Evolutionary conservation across 805 yeast genomes (phyloP), one percentile per base, ranked within the genome.

Genomic region (Saccharomyces eubayanus): DNA sequence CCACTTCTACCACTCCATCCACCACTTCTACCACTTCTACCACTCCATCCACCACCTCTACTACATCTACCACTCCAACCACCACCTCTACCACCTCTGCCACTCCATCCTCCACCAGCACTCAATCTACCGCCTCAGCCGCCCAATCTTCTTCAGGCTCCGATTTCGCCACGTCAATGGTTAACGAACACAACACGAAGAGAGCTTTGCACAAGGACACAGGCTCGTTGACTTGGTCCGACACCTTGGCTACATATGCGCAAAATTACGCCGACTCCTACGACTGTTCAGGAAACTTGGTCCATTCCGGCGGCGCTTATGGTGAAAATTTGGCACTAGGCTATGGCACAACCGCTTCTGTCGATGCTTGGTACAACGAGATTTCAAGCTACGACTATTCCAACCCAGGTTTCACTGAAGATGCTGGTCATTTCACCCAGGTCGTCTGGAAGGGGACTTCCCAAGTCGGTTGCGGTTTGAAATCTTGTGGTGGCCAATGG

Each of bases 361-460:
- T 84, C 41, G 84, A 82, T 55, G 82, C 85, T 40, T 86, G 92
- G 92, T 85, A 86, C 70, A 68, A 73, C 55, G 92, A 86, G 72
- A 84, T 83, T 60, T 52, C 60, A 6, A 55, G 65, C 50, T 86
- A 84, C 70, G 71, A 79, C 68, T 85, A 69, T 72, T 24, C 48
- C 27, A 56, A 58, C 49, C 61, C 61, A 47, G 54, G 49, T 11
- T 56, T 36, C 49, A 45, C 53, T 30, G 49, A 46, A 12, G 80
- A 84, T 20, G 63, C 71, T 14, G 87, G 88, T 51, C 94, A 86
- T 66, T 86, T 86, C 73, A 84, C 92, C 12, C 91, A 86, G 70
- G 62, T 85, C 40, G 78, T 86, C 21, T 86, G 94, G 94, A 78
- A 78, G 57, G 62, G 75, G 10, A 72, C 85, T 47, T 70, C 81